Conservation (phyloP, 1,284 basidiomycete species). For the Ganoderma lucidum region DNA sequence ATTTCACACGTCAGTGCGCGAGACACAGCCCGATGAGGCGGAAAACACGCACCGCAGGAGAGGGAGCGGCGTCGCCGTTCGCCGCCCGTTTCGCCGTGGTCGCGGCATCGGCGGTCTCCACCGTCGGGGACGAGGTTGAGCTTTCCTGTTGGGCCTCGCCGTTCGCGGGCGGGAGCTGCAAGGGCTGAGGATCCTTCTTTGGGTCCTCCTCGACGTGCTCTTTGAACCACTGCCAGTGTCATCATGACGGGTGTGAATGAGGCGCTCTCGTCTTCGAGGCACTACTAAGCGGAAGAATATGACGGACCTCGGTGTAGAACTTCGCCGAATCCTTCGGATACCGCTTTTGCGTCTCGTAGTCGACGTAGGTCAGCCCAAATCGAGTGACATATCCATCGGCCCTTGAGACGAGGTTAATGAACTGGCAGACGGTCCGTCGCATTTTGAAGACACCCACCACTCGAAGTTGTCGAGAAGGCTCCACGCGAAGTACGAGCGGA, state of each 20-base stretch:
- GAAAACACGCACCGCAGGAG: constrained; percentile 22
- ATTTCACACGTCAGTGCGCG: background rate
- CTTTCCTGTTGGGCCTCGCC: constrained; percentile 20
- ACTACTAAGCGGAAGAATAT: background rate
- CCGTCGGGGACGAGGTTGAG: constrained; percentile 24
- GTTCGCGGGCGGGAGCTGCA: constrained; percentile 9
- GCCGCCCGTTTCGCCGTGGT: constrained; percentile 21
- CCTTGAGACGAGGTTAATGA: constrained; percentile 39
- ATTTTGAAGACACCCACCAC: constrained; percentile 50
- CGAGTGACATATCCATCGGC: constrained; percentile 70
- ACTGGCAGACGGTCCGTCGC: background rate
- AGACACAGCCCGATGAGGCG: background rate
- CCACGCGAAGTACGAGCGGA: constrained; percentile 79
- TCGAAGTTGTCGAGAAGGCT: constrained; percentile 81
- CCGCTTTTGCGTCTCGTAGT: constrained; percentile 75
- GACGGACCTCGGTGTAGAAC: constrained; percentile 54
- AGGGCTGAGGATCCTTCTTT: constrained; percentile 10
- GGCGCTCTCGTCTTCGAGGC: background rate
- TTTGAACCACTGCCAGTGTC: constrained; percentile 40
- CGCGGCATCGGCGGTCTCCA: constrained; percentile 21
- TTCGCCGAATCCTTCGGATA: constrained; percentile 73
- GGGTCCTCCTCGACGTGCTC: constrained; percentile 33
- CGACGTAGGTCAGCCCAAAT: constrained; percentile 72
- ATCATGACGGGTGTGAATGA: background rate
- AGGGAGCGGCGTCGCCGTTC: constrained; percentile 24